phyloP scores from a whole-genome alignment of 75 land plant species.

The Pinus tabuliformis region DNA sequence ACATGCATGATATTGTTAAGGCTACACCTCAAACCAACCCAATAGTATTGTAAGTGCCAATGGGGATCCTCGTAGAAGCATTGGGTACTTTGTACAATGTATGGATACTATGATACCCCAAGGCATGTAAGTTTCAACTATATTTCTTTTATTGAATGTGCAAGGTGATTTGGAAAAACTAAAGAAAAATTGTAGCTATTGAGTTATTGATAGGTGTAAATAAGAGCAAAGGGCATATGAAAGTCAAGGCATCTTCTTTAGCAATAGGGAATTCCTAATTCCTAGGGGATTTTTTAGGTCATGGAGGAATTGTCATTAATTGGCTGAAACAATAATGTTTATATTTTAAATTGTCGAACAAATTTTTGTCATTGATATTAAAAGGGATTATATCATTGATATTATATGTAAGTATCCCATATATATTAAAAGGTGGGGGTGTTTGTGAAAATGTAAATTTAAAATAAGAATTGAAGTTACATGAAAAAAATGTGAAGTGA shows the following conservation, averaged over 20 bases:
- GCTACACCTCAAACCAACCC: constrained; percentile 75
- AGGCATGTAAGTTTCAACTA: neutral
- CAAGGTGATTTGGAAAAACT: constrained; percentile 73
- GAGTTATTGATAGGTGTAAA: constrained; percentile 84
- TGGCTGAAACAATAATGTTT: no score
- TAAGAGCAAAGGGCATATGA: constrained; percentile 72
- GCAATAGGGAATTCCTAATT: constrained; percentile 60
- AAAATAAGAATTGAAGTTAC: no score
- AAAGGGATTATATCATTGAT: no score
- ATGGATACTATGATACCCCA: neutral
- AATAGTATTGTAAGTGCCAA: constrained; percentile 51
- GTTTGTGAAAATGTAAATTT: no score
- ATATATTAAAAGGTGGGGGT: no score
- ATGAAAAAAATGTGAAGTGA: no score
- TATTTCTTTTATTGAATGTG: constrained; percentile 1
- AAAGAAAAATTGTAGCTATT: constrained; percentile 68
- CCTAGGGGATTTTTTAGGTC: neutral
- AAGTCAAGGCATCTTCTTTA: constrained; percentile 70
- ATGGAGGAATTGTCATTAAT: no score
- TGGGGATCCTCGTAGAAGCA: no score
- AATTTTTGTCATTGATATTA: no score
- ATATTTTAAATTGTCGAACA: no score
- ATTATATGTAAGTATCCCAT: no score
- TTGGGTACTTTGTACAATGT: neutral
- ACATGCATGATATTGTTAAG: constrained; percentile 75